Base-by-base conservation (phyloP, 75 land plant genomes). In the Pinus tabuliformis region DNA sequence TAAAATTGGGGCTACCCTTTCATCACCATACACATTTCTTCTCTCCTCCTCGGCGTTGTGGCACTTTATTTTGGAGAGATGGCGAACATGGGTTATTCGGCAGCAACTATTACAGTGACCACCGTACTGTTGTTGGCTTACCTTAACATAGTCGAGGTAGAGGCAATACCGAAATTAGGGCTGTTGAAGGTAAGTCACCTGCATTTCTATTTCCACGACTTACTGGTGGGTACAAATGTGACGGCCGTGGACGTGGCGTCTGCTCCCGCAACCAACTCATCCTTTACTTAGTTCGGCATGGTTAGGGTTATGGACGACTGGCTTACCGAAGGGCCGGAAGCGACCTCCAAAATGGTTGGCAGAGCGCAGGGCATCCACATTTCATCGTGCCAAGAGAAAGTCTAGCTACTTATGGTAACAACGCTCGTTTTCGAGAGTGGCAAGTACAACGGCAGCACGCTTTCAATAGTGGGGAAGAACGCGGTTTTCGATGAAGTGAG, bases 221-320 rank as follows among this genome's bases (percentile, higher is more conserved):
- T 39, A 5, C 5, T 39, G 5, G 42, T 5, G 42, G 42, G 42
- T 2, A 5, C 11, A 15, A 78, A 81, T 62, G 79, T 76, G 30
- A 89, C 83, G 15, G 86, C 87, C 63, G 72, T 81, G 7, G 36
- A 18, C 0, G 82, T 86, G 14, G 83, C 82, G 6, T 37, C 24
- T 11, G 78, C 83, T 5, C 72, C 77, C 20, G 37, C 13, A n/a
- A 37, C 78, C 68, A 78, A 78, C 73, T 13, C 73, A 17, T 42
- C 78, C 9, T 0, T 59, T 15, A 76, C 73, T 21, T 37, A 57
- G 3, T 90, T 90, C 62, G 92, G 92, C 24, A 9, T 49, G 5
- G 58, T 86, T 20, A 45, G 63, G 22, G 68, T 72, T 17, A 45
- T 72, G 58, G 82, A 81, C 65, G 82, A 81, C 11, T 12, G 59